phyloP scores from a whole-genome alignment of 352 stramenopile genomes.

The Pythium phragmiticola region DNA sequence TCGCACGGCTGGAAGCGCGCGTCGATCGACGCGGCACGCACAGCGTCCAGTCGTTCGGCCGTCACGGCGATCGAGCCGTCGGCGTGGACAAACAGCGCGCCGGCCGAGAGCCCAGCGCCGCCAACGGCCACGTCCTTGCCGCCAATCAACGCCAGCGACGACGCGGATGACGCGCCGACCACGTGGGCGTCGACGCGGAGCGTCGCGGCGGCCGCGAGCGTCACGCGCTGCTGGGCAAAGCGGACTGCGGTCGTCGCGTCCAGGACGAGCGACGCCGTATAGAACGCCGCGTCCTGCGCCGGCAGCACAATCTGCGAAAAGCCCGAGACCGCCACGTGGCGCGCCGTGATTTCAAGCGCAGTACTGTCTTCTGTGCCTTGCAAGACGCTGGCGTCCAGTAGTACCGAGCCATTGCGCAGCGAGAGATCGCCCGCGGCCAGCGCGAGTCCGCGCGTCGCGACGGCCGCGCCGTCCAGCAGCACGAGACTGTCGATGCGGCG shows the following conservation, averaged over 20 bases:
- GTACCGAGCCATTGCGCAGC: slow-evolving; percentile 48
- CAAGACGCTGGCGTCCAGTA: slow-evolving; percentile 37
- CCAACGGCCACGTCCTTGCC: slow-evolving; percentile 51
- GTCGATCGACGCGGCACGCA: slow-evolving; percentile 28
- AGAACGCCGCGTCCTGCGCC: slow-evolving; percentile 32
- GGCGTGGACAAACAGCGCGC: slow-evolving; percentile 48
- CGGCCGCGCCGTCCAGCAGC: slow-evolving; percentile 46
- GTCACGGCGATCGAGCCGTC: slow-evolving; percentile 52
- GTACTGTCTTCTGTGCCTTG: background rate
- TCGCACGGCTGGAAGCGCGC: slow-evolving; percentile 44
- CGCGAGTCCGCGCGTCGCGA: slow-evolving; percentile 27
- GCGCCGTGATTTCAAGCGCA: slow-evolving; percentile 24
- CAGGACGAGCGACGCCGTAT: slow-evolving; percentile 46
- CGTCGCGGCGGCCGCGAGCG: slow-evolving; percentile 43
- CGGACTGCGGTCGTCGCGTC: slow-evolving; percentile 44
- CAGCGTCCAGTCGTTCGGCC: slow-evolving; percentile 5
- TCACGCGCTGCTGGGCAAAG: slow-evolving; percentile 37
- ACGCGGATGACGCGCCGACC: background rate
- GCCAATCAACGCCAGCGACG: slow-evolving; percentile 49
- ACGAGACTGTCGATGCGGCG: slow-evolving; percentile 26
- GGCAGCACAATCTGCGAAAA: slow-evolving; percentile 44
- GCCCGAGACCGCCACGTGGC: slow-evolving; percentile 43
- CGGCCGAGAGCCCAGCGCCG: slow-evolving; percentile 40
- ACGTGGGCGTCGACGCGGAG: slow-evolving; percentile 42
- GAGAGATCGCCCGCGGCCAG: slow-evolving; percentile 32